Evolutionary conservation across 2,329 filamentous ascomycete genomes (phyloP).

Genomic region (Phyllosticta capitalensis): DNA sequence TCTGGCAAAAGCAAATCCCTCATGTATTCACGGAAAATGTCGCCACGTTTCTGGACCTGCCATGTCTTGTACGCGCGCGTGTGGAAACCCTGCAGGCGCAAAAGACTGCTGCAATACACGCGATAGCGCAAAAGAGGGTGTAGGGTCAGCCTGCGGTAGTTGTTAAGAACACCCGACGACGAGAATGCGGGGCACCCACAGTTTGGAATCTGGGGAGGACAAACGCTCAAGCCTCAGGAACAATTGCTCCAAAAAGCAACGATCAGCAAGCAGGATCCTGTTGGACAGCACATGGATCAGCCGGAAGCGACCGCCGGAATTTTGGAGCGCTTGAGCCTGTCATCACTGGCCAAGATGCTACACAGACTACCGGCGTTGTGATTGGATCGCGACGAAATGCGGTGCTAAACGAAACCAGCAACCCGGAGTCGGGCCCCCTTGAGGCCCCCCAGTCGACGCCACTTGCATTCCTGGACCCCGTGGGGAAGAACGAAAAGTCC

Average conservation of each 20-base stretch:
- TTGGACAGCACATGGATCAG: background rate
- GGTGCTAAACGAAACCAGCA: slow-evolving; percentile 1
- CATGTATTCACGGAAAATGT: background rate
- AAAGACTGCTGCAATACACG: background rate
- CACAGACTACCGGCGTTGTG: background rate
- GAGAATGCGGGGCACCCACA: background rate
- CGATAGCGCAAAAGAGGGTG: background rate
- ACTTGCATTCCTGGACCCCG: background rate
- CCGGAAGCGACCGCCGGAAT: background rate
- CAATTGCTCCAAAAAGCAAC: background rate
- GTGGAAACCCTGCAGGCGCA: too few species aligned
- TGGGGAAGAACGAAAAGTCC: background rate
- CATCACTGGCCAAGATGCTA: background rate
- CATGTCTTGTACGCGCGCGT: too few species aligned
- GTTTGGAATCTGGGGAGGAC: slow-evolving; percentile 4
- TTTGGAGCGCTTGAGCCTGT: background rate
- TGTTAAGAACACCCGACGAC: background rate
- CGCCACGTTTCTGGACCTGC: background rate
- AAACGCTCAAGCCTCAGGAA: background rate
- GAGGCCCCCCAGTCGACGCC: background rate
- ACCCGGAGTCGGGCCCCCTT: slow-evolving; percentile 1
- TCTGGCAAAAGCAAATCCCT: background rate
- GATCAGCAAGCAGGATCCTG: background rate
- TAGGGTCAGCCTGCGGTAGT: background rate
- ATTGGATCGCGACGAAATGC: background rate